phyloP scores from a whole-genome alignment of 106 monocot species.

The Iris macrosiphon region DNA sequence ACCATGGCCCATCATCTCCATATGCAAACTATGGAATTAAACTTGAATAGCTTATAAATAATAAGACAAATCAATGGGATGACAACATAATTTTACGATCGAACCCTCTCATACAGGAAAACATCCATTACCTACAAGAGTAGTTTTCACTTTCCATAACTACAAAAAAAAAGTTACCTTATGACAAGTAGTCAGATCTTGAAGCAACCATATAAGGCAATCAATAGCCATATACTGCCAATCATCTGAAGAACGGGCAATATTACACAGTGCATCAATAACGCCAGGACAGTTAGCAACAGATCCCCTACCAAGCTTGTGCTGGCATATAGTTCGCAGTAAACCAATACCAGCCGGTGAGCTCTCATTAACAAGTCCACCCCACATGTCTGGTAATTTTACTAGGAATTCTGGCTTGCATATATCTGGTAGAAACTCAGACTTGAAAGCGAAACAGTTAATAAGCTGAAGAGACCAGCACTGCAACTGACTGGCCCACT shows the following conservation, averaged over 20 bases:
- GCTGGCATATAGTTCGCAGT: conserved; percentile 85
- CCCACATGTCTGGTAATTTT: conserved; percentile 94
- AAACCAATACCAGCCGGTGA: conserved; percentile 98
- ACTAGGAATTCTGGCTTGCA: conserved; percentile 77
- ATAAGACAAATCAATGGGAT: no score
- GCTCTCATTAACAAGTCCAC: conserved; percentile 95
- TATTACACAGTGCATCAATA: conserved; percentile 82
- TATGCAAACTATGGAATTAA: no score
- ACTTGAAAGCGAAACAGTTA: conserved; percentile 99
- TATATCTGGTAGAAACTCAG: conserved; percentile 86
- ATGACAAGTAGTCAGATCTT: conserved; percentile 65
- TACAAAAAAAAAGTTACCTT: conserved; percentile 44
- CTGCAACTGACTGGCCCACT: conserved; percentile 99
- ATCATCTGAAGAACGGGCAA: conserved; percentile 94
- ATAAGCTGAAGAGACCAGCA: conserved; percentile 99
- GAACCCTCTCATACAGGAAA: no score
- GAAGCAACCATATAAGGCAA: conserved; percentile 88
- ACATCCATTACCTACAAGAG: no score
- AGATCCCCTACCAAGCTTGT: conserved; percentile 72
- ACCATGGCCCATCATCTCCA: no score
- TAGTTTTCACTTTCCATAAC: no score
- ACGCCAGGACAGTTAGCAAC: conserved; percentile 55
- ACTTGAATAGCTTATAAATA: no score
- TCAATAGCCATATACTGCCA: conserved; percentile 99
- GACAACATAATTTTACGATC: no score